These are phyloP conservation scores for Vigna trinervia DNA, from an alignment of 306 rosid species.

Conservation along the genomic window DNA sequence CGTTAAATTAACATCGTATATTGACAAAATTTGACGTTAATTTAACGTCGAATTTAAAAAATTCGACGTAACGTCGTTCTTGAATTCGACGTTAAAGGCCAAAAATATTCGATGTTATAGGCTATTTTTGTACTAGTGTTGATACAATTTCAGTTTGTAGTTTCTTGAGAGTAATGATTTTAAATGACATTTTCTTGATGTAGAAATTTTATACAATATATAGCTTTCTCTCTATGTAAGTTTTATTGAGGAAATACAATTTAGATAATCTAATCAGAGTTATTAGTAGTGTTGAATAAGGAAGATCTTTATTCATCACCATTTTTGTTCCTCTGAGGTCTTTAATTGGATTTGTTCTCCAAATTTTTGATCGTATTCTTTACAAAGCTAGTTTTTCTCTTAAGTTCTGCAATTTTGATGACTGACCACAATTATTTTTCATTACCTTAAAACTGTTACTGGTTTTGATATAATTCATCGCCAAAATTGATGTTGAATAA, in stretches of 20 bases:
- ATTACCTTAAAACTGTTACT: slow-evolving; percentile 18
- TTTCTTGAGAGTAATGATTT: background rate
- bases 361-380: slow-evolving; percentile 11
- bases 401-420: slow-evolving; percentile 4
- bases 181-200: slow-evolving; percentile 12
- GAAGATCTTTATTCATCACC: slow-evolving; percentile 2
- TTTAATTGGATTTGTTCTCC: slow-evolving; percentile 22
- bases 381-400: slow-evolving; percentile 14
- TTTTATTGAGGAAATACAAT: background rate
- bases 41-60: too few relatives aligned
- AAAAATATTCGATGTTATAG: too few relatives aligned
- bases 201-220: slow-evolving; percentile 6
- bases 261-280: background rate
- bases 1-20: too few relatives aligned
- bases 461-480: background rate
- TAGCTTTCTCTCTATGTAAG: background rate
- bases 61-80: too few relatives aligned
- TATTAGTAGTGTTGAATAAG: slow-evolving; percentile 16
- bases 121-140: background rate
- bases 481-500: background rate
- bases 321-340: slow-evolving; percentile 27
- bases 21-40: too few relatives aligned
- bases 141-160: background rate
- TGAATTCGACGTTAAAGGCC: too few relatives aligned
- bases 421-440: slow-evolving; percentile 1